These are phyloP conservation scores for Zygosaccharomyces bisporus DNA, from an alignment of 805 yeast genomes.

Conservation along the genomic window DNA sequence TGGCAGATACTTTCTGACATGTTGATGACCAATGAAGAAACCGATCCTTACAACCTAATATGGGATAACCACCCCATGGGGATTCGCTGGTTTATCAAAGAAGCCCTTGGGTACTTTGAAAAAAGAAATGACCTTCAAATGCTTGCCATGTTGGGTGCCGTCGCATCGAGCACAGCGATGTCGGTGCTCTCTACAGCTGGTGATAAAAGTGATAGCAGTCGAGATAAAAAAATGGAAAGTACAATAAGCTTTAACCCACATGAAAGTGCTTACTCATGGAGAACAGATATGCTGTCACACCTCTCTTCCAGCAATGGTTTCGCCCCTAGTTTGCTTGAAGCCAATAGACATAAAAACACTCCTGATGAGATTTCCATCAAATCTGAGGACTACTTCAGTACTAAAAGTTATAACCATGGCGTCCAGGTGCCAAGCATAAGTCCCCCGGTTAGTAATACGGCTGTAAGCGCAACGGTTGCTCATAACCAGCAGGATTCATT, in stretches of 20 bases:
- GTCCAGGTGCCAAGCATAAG: constrained; percentile 5
- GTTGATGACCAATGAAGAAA: constrained; percentile 29
- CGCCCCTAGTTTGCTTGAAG: constrained; percentile 8
- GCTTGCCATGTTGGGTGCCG: constrained; percentile 84
- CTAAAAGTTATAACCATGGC: constrained; percentile 13
- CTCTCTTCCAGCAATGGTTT: constrained; percentile 14
- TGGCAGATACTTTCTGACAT: constrained; percentile 60
- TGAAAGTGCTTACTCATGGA: constrained; percentile 10
- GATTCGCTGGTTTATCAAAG: constrained; percentile 56
- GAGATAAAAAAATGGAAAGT: constrained; percentile 19
- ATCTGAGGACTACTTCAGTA: constrained; percentile 29
- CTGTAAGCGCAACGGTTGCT: constrained; percentile 5
- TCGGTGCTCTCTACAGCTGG: constrained; percentile 5
- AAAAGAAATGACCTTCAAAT: constrained; percentile 68
- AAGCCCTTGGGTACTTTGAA: constrained; percentile 63
- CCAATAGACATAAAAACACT: constrained; percentile 8
- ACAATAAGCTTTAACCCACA: constrained; percentile 19
- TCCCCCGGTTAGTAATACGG: constrained; percentile 10
- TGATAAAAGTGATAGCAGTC: neutral
- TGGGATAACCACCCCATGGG: constrained; percentile 89
- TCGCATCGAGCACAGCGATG: constrained; percentile 41
- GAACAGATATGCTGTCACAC: constrained; percentile 19
- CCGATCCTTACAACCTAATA: constrained; percentile 40
- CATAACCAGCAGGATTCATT: constrained; percentile 8
- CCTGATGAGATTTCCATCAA: constrained; percentile 21